Conservation (phyloP, 305 asterid genomes). For the Caryopteris hybrid region DNA sequence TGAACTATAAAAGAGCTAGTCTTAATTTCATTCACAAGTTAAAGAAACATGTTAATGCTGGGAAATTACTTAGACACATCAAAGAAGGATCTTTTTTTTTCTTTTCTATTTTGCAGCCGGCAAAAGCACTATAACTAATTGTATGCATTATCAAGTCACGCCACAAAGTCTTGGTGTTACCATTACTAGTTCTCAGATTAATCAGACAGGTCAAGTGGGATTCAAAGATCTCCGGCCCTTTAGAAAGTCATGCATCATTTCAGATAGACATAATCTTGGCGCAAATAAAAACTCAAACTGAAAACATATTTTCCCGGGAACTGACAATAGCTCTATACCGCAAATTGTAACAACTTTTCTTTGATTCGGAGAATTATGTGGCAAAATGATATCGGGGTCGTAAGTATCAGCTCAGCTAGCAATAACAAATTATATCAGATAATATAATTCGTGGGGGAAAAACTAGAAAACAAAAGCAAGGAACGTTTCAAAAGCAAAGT, state of each 20-base stretch:
- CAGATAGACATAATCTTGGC: neutral
- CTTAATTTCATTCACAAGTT: neutral
- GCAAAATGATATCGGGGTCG: neutral
- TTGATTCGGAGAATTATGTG: neutral
- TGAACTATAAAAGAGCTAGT: neutral
- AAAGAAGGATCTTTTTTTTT: neutral
- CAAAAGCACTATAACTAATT: neutral
- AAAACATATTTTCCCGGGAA: neutral
- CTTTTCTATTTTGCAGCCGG: neutral
- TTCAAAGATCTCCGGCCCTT: neutral
- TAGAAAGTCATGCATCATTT: neutral
- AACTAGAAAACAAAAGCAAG: neutral
- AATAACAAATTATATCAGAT: neutral
- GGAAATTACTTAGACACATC: neutral
- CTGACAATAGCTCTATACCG: neutral
- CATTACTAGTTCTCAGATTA: conserved; percentile 6
- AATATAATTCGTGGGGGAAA: neutral
- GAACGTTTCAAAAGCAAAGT: neutral
- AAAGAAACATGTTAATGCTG: neutral
- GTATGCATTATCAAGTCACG: neutral
- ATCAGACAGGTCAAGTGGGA: neutral
- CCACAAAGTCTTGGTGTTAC: neutral
- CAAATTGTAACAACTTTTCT: neutral
- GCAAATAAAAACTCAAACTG: neutral
- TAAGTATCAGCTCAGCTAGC: neutral